These are phyloP conservation scores for Xeromyces bisporus DNA, from an alignment of 495 filamentous ascomycete genomes.

Conservation along the genomic window DNA sequence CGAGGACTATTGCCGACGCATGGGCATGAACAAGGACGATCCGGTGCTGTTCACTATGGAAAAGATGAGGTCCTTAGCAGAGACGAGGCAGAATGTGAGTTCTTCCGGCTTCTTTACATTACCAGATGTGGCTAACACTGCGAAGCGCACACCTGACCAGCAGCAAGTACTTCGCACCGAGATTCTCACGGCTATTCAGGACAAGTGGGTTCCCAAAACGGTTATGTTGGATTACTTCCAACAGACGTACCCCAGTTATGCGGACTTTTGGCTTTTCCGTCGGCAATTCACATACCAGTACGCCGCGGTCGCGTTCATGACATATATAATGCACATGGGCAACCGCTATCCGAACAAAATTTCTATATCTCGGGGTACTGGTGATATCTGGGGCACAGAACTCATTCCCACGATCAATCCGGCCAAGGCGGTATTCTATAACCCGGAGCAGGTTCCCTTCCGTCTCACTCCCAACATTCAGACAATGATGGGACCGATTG, in stretches of 20 bases:
- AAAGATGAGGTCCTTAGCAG: slow-evolving; percentile 60
- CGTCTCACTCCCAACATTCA: slow-evolving; percentile 93
- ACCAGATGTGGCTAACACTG: slow-evolving; percentile 9
- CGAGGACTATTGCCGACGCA: slow-evolving; percentile 82
- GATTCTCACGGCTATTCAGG: slow-evolving; percentile 78
- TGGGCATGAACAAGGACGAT: slow-evolving; percentile 81
- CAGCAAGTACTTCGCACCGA: slow-evolving; percentile 57
- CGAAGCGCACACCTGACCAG: slow-evolving; percentile 47
- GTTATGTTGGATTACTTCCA: slow-evolving; percentile 82
- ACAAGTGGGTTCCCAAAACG: slow-evolving; percentile 68
- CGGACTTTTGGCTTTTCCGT: slow-evolving; percentile 96
- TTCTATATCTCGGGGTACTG: slow-evolving; percentile 70
- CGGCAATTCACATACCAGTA: slow-evolving; percentile 92
- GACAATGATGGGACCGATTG: slow-evolving; percentile 84
- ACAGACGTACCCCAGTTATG: slow-evolving; percentile 68
- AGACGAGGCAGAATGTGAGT: slow-evolving; percentile 45
- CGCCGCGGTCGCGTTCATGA: slow-evolving; percentile 96
- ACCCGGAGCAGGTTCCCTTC: slow-evolving; percentile 89
- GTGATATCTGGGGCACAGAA: slow-evolving; percentile 93
- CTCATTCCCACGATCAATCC: slow-evolving; percentile 70
- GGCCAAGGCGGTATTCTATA: slow-evolving; percentile 74
- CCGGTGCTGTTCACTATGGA: slow-evolving; percentile 91
- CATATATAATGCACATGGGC: slow-evolving; percentile 90
- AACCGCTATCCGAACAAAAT: slow-evolving; percentile 90
- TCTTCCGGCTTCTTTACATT: neutral